Base-by-base conservation (phyloP, 768 basidiomycete species). In the Hemileccinum rubropunctum region DNA sequence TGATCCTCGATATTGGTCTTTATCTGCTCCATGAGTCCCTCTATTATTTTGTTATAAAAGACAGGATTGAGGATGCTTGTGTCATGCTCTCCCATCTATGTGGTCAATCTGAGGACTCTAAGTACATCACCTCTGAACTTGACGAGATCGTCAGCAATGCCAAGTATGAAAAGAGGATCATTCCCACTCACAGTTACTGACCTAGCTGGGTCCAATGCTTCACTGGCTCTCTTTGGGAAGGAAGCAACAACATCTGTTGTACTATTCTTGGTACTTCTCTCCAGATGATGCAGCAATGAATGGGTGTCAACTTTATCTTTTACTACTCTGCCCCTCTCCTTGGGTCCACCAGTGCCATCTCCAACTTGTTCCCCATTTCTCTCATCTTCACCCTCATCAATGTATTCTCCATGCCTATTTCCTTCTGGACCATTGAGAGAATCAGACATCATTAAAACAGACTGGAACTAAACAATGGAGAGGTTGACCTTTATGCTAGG, bases 371-470 rank as follows among this genome's bases (percentile, higher is more conserved):
- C n/a, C n/a, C n/a, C n/a, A n/a, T n/a, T n/a, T n/a, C n/a, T n/a
- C n/a, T n/a, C n/a, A n/a, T n/a, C n/a, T n/a, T n/a, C n/a, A n/a
- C n/a, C n/a, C n/a, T n/a, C n/a, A n/a, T n/a, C n/a, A n/a, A n/a
- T n/a, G n/a, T n/a, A n/a, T n/a, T n/a, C 66, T 88, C 86, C 72
- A 95, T 93, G 42, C 71, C 90, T 21, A 76, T 88, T 52, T 88
- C 87, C 30, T 83, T 93, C 70, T 91, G 77, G 71, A 80, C 84
- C 63, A 81, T 94, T 54, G 92, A 95, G 66, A 77, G 76, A 45
- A 80, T 88, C 63, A 92, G 92, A 59, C 89, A 91, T 58, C 84
- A 91, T 49, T n/a, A n/a, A n/a, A n/a, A n/a, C n/a, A n/a, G n/a
- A n/a, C n/a, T n/a, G n/a, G n/a, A n/a, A n/a, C n/a, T n/a, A n/a